These are phyloP conservation scores for Prototheca wickerhamii DNA, from an alignment of 163 green algal species.

Conservation along the genomic window DNA sequence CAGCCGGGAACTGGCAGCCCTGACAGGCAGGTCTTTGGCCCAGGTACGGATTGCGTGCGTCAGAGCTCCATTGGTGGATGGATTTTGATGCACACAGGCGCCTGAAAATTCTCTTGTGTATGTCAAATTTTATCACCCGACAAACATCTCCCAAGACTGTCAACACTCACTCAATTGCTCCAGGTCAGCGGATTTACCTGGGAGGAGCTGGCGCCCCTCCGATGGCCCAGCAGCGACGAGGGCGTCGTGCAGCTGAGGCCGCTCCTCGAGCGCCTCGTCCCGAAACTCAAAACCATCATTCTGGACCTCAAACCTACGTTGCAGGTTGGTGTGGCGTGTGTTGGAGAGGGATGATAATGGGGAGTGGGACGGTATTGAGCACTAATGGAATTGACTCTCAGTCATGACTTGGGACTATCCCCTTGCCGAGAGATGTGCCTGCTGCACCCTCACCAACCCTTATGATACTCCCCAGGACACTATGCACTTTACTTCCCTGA, in stretches of 20 bases:
- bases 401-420: no score
- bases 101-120: no score
- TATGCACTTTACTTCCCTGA: not conserved
- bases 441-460: not conserved
- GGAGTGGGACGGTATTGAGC: not conserved
- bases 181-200: conserved; percentile 37
- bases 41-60: no score
- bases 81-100: no score
- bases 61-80: no score
- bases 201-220: conserved; percentile 27
- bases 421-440: no score
- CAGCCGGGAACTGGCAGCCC: conserved; percentile 30
- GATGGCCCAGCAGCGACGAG: conserved; percentile 16
- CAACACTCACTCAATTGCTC: no score
- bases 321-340: conserved; percentile 7
- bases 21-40: not conserved
- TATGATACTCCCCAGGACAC: not conserved
- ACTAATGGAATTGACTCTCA: no score
- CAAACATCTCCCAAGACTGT: no score
- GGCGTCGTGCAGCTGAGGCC: conserved; percentile 27
- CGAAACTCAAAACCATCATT: conserved; percentile 26
- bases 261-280: conserved; percentile 26
- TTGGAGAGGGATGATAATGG: conserved; percentile 1
- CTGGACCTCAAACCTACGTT: conserved; percentile 44
- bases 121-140: no score